Evolutionary conservation across 1,284 basidiomycete species (phyloP), one percentile per base, ranked within the genome.

Genomic region (Limonomyces culmigenus): DNA sequence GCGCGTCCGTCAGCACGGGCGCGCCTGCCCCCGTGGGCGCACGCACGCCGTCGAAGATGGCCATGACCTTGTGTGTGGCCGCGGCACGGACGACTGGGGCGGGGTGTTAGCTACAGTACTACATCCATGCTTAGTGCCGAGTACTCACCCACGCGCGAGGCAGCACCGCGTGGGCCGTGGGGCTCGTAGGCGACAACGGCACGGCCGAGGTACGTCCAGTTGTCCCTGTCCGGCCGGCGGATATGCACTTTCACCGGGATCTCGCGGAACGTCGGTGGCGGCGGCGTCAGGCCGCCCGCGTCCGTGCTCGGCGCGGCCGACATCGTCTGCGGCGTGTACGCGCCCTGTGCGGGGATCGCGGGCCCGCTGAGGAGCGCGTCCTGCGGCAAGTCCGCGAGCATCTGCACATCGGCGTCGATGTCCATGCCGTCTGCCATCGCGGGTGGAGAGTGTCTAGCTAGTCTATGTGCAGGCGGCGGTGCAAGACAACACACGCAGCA

Each of bases 211-310:
- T 85, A 85, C 15, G 69, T 59, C 80, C 80, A 85, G n/a, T 71
- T 65, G 49, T 85, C 81, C 48, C 60, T 70, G 39, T 81, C 80
- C 29, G 80, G 74, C 44, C 71, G 60, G 44, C 80, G 65, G 44
- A 83, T 74, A 48, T 85, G 80, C n/a, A 85, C 77, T 51, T 85
- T 84, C 38, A 84, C 80, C 40, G 75, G 66, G 36, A 85, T 68
- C 39, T 84, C 79, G 39, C 74, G 70, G 50, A 80, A 75, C 42
- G 30, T 8, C 8, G 25, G 8, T 8, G 25, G n/a, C n/a, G n/a
- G n/a, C n/a, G n/a, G n/a, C n/a, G n/a, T n/a, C n/a, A n/a, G n/a
- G n/a, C n/a, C n/a, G n/a, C n/a, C n/a, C n/a, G n/a, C n/a, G n/a
- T n/a, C n/a, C n/a, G n/a, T n/a, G n/a, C n/a, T n/a, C n/a, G n/a